Evolutionary conservation across 495 filamentous ascomycete genomes (phyloP).

Genomic region (Pyrenopolyporus hunteri): DNA sequence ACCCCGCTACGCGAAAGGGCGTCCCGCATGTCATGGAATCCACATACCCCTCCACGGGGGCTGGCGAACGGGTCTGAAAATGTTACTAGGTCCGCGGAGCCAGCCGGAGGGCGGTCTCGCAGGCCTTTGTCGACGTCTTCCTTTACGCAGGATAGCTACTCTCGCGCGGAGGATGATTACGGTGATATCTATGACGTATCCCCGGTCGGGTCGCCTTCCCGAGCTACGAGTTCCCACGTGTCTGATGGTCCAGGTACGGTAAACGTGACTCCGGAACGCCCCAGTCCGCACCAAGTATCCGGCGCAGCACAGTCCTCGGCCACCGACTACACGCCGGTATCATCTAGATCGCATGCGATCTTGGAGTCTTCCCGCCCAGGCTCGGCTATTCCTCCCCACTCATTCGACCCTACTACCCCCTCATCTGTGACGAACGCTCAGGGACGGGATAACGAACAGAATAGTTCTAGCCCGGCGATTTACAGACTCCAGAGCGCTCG

Average conservation of each 20-base stretch:
- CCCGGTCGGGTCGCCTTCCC: constrained; percentile 54
- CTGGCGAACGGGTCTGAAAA: constrained; percentile 2
- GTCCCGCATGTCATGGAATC: constrained; percentile 30
- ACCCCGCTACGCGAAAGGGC: constrained; percentile 12
- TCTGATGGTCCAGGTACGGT: constrained; percentile 5
- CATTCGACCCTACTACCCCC: constrained; percentile 37
- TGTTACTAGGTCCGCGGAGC: constrained; percentile 14
- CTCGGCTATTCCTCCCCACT: constrained; percentile 31
- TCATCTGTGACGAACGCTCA: constrained; percentile 33
- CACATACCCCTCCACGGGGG: constrained; percentile 14
- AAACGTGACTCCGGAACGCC: constrained; percentile 31
- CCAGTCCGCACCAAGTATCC: constrained; percentile 40
- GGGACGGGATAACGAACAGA: constrained; percentile 11
- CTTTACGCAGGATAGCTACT: constrained; percentile 19
- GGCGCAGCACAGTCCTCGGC: constrained; percentile 16
- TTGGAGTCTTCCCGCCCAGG: constrained; percentile 17
- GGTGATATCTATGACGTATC: constrained; percentile 63
- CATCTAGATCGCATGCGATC: constrained; percentile 24
- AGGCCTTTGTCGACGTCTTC: constrained; percentile 33
- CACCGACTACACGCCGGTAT: constrained; percentile 30
- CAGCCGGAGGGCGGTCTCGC: constrained; percentile 22
- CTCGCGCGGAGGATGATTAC: constrained; percentile 14
- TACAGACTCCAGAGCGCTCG: constrained; percentile 48
- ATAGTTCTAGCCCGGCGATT: constrained; percentile 23
- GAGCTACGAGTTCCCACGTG: constrained; percentile 23